These are phyloP conservation scores for Syncephalastrum racemosum DNA, from an alignment of 371 early-diverging fungal genomes.

Conservation along the genomic window DNA sequence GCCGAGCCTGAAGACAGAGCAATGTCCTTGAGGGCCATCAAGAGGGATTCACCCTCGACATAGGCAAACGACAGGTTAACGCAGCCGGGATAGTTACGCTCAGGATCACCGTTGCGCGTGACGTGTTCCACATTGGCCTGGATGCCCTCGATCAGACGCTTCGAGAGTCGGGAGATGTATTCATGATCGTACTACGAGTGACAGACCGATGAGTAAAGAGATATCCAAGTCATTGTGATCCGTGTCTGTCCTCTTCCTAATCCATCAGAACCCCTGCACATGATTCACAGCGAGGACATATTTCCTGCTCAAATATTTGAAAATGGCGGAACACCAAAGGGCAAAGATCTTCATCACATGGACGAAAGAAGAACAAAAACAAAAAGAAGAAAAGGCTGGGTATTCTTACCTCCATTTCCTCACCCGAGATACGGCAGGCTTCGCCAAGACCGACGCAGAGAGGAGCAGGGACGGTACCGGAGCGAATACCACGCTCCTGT, in stretches of 20 bases:
- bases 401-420: conserved; percentile 84
- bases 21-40: conserved; percentile 99
- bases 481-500: conserved; percentile 98
- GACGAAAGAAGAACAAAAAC: no score
- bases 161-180: conserved; percentile 73
- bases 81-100: conserved; percentile 87
- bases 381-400: not conserved
- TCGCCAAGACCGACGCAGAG: conserved; percentile 97
- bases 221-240: not conserved
- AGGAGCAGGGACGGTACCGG: conserved; percentile 98
- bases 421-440: conserved; percentile 86
- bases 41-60: conserved; percentile 99
- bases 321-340: not conserved
- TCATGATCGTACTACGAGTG: conserved; percentile 73
- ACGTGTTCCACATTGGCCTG: conserved; percentile 77
- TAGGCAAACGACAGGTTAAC: conserved; percentile 99
- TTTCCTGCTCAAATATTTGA: not conserved
- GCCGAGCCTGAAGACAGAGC: conserved; percentile 98
- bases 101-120: conserved; percentile 88
- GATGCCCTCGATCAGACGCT: conserved; percentile 81
- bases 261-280: conserved; percentile 76
- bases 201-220: not conserved
- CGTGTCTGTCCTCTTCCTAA: conserved; percentile 2
- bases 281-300: conserved; percentile 45
- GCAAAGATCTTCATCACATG: not conserved